Evolutionary conservation across 1,284 basidiomycete species (phyloP), one percentile per base, ranked within the genome.

Genomic region (Mycena citricolor): DNA sequence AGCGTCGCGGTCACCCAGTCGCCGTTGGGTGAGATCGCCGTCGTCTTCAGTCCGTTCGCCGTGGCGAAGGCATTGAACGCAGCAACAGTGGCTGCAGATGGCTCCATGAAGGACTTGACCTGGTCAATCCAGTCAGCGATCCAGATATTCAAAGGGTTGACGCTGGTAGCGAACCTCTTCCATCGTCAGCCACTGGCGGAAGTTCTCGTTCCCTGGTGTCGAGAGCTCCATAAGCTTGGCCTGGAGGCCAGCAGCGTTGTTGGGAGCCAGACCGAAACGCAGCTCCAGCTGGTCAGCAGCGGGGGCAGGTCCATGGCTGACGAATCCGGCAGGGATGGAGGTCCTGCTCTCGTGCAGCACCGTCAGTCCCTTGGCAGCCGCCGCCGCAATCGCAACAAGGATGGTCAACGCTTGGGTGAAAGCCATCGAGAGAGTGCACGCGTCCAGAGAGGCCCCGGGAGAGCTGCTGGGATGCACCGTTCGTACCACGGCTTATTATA

Each of bases 181-280:
- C 37, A 65, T 64, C 17, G 67, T 65, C 13, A 77, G 62, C 49
- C 73, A 71, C 39, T 66, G 59, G 22, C 76, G 72, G 52, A 76
- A 76, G 60, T 60, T 61, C 28, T 54, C 45, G 49, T 66, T 68
- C 1, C 11, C 74, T 73, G 51, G 75, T 66, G 49, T 70, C 71
- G 42, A 75, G 68, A 49, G 30, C 21, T 68, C 63, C 49, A 68
- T 66, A 23, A 74, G 58, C 4, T 61, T 49, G 8, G 59, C 52
- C 22, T 70, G 54, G 32, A 73, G 58, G 12, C 65, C 61, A 21
- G 62, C 61, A 39, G 66, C 59, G 25, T 51, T 59, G 45, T 64
- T 58, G 40, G 68, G 63, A 56, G 65, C 66, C 34, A 71, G 59
- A 5, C 61, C 66, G 38, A 71, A 63, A 39, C 63, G 63, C 53